Conservation (phyloP, 129 eudicot genomes). For the Lactuca sativa region DNA sequence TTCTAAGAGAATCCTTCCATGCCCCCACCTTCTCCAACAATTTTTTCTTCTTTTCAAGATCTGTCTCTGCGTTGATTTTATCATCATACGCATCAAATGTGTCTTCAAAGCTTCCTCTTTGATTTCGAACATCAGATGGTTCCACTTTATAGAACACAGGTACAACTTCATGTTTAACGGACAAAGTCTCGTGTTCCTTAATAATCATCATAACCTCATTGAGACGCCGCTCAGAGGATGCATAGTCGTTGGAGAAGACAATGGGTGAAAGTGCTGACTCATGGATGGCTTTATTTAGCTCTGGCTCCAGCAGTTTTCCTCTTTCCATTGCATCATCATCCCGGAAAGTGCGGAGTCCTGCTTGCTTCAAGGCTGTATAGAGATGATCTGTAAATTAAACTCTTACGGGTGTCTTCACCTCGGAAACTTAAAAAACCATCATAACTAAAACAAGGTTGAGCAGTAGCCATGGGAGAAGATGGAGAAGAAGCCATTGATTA, state of each 20-base stretch:
- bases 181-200: not conserved
- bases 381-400: not conserved
- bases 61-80: not conserved
- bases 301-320: not conserved
- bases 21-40: conserved; percentile 1
- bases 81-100: conserved; percentile 5
- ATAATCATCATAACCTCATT: conserved; percentile 9
- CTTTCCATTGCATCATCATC: conserved; percentile 3
- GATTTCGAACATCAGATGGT: conserved; percentile 23
- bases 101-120: not conserved
- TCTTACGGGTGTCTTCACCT: not conserved
- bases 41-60: not conserved
- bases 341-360: not conserved
- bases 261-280: not conserved
- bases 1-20: conserved; percentile 14
- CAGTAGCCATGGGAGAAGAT: not conserved
- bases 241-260: not conserved
- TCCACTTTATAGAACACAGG: not conserved
- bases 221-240: not conserved
- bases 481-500: not conserved
- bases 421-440: not conserved
- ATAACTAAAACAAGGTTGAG: not conserved
- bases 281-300: conserved; percentile 1
- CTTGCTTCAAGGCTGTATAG: not conserved
- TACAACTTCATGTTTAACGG: not conserved